Evolutionary conservation across 2,329 filamentous ascomycete genomes (phyloP).

Genomic region (Ascochyta clinopodiicola): DNA sequence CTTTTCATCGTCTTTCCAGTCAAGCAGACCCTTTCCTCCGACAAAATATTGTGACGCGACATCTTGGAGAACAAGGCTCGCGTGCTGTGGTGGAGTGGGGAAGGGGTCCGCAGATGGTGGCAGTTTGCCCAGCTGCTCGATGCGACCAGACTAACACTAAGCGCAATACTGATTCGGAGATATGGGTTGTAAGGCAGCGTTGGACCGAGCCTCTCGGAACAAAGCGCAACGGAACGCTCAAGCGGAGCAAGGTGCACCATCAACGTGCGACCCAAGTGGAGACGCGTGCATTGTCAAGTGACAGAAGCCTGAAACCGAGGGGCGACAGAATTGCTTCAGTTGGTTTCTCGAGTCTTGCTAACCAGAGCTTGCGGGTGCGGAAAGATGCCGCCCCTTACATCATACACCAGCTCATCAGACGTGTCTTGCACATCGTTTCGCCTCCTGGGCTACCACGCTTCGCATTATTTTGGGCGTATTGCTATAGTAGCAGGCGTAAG

Average conservation of each 20-base stretch:
- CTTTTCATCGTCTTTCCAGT: neutral
- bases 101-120: neutral
- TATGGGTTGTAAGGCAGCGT: neutral
- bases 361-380: constrained; percentile 1
- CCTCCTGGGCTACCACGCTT: neutral
- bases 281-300: neutral
- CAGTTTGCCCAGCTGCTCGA: neutral
- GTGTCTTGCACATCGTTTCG: constrained; percentile 1
- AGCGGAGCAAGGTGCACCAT: constrained; percentile 2
- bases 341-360: neutral
- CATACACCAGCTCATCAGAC: constrained; percentile 13
- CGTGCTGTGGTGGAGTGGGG: neutral
- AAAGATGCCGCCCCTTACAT: constrained; percentile 10
- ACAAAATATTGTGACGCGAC: too few species aligned
- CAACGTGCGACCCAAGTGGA: neutral
- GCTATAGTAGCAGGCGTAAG: too few species aligned
- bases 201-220: constrained; percentile 1
- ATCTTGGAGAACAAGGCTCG: too few species aligned
- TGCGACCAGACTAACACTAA: neutral
- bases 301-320: neutral
- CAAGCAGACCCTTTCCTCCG: neutral
- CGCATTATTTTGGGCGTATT: neutral
- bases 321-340: neutral
- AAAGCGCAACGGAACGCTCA: constrained; percentile 2
- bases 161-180: constrained; percentile 1